Conservation (phyloP, 2,329 filamentous ascomycete genomes). For the Penicillium occitanis region DNA sequence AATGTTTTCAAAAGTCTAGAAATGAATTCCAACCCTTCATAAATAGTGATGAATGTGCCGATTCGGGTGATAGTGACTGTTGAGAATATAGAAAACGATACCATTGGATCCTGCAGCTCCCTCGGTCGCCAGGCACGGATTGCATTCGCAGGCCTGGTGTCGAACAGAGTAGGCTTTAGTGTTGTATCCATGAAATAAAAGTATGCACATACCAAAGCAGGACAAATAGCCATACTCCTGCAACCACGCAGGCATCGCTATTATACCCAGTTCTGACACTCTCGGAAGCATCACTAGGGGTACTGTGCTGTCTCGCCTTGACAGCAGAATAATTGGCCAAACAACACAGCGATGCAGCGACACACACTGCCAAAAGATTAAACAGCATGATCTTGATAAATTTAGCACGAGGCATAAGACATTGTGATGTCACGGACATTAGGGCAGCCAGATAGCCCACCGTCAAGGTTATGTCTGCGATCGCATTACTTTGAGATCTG, state of each 20-base stretch:
- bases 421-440: constrained; percentile 62
- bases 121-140: constrained; percentile 3
- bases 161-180: background rate
- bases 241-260: background rate
- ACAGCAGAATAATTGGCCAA: background rate
- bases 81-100: constrained; percentile 67
- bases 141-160: background rate
- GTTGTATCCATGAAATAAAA: background rate
- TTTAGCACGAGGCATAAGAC: constrained; percentile 61
- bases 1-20: constrained; percentile 59
- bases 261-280: background rate
- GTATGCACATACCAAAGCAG: background rate
- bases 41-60: constrained; percentile 58
- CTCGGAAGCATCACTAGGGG: background rate
- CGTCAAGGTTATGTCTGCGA: background rate
- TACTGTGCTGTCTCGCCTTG: background rate
- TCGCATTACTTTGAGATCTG: background rate
- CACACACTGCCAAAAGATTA: constrained; percentile 2
- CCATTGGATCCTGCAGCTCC: constrained; percentile 51
- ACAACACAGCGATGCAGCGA: background rate
- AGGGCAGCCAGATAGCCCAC: constrained; percentile 52
- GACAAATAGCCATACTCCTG: background rate
- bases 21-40: constrained; percentile 55
- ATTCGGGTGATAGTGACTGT: constrained; percentile 64
- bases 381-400: constrained; percentile 7